Evolutionary conservation across 2,329 filamentous ascomycete species (phyloP), one percentile per base, ranked within the genome.

Genomic region (Monosporascus sp.): DNA sequence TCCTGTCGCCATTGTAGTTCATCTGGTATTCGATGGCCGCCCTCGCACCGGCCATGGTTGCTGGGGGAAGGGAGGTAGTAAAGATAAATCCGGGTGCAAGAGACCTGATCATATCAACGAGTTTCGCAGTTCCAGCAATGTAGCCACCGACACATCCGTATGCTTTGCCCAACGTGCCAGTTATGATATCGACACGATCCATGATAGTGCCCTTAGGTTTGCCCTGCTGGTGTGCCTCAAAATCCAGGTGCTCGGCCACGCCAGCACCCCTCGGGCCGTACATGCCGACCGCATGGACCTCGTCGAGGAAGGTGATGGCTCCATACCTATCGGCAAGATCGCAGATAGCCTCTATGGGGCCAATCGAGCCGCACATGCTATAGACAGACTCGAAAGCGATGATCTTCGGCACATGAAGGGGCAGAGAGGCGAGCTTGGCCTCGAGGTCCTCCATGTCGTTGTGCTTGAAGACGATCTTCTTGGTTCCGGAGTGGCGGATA

Each of bases 381-480:
- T 99, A 99, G 3, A 99, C 94, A 31, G 91, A 96, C 75, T 99
- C 94, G 60, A 97, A 99, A 2, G 94, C 94, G 60, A 99, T 99
- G 61, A 99, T 96, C 78, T 99, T 99, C 54, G 94, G 94, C 37
- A 89, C 83, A 56, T 94, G 81, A 1, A 88, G 75, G 1, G 93
- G 91, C 43, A 99, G 80, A 14, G 91, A 88, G 3, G 92, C 91
- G 60, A 99, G 79, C 74, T 99, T 97, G 49, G 84, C 84, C 76
- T 99, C 94, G 17, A 99, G 78, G 65, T 99, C 94, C 43, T 80
- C 85, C n/a, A 97, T 74, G 65, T 99, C 92, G 66, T 99, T 99
- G 76, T 99, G 94, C 76, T 95, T 96, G 82, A 97, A 99, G 26
- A 99, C 93, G 72, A 97, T 82, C 80, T 99, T 99, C 76, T 89